A percentile compares a stretch with the other conserved stretches of the same genome.
These are phyloP conservation scores for Pseudonitzschia delicatissima DNA, from an alignment of 108 stramenopile genomes.

Conservation along the genomic window DNA sequence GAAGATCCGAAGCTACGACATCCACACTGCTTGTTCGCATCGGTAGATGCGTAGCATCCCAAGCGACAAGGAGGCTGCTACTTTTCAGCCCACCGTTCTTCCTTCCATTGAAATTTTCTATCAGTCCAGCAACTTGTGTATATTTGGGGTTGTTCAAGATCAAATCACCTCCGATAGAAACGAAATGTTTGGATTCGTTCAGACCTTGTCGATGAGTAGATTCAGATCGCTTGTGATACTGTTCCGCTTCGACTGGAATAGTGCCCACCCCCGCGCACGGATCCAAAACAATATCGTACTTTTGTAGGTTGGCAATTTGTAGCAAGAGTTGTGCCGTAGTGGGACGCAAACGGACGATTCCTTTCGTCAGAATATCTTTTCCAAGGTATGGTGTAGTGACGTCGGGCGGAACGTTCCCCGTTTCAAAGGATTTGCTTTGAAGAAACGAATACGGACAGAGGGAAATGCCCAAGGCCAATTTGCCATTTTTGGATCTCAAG, in stretches of 20 bases:
- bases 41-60: conserved; percentile 62
- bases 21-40: conserved; percentile 52
- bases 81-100: background rate
- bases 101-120: background rate
- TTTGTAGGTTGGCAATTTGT: conserved; percentile 34
- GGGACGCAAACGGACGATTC: conserved; percentile 47
- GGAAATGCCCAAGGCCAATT: conserved; percentile 44
- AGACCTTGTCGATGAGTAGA: background rate
- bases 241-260: conserved; percentile 46
- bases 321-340: conserved; percentile 54
- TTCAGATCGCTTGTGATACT: background rate
- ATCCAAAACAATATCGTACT: conserved; percentile 58
- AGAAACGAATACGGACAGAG: conserved; percentile 52
- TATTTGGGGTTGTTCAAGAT: conserved; percentile 25
- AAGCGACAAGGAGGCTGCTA: conserved; percentile 24
- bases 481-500: background rate
- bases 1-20: conserved; percentile 57
- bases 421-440: conserved; percentile 41
- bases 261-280: conserved; percentile 74
- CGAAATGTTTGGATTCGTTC: background rate
- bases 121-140: background rate
- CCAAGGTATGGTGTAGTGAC: conserved; percentile 40
- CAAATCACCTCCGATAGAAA: conserved; percentile 62
- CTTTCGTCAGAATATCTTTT: conserved; percentile 18
- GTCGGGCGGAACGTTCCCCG: conserved; percentile 49